A percentile compares a stretch with the other conserved stretches of the same genome.
These are phyloP conservation scores for Zygnema cylindricum DNA, from an alignment of 139 green algal genomes.

Conservation along the genomic window DNA sequence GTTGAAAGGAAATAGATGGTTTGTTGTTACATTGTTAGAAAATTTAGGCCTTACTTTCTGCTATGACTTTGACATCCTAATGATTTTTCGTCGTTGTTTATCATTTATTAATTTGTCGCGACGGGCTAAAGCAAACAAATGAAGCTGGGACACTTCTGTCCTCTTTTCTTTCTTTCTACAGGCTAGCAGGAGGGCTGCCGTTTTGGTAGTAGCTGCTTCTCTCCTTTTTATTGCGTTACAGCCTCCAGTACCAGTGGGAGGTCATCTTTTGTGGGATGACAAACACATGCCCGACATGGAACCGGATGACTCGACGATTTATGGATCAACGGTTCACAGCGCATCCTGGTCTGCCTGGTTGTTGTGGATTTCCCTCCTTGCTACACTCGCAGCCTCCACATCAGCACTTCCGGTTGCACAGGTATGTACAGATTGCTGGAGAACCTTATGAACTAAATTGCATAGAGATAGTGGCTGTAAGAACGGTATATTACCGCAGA, in stretches of 20 bases:
- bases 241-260: conserved; percentile 83
- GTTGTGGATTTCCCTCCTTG: conserved; percentile 71
- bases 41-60: no score
- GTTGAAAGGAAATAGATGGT: no score
- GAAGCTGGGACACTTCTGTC: no score
- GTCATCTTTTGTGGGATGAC: conserved; percentile 87
- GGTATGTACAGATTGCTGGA: neutral
- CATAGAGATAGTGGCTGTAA: no score
- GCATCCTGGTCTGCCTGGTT: conserved; percentile 87
- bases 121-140: no score
- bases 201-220: conserved; percentile 55
- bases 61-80: no score
- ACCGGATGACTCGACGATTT: conserved; percentile 84
- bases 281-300: conserved; percentile 82
- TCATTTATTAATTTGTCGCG: no score
- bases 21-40: no score
- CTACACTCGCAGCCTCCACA: conserved; percentile 61
- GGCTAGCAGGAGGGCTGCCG: conserved; percentile 24
- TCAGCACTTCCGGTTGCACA: conserved; percentile 49
- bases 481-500: no score
- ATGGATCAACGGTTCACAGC: conserved; percentile 69
- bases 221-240: conserved; percentile 72
- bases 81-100: no score
- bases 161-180: conserved; percentile 7
- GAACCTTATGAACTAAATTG: no score